These are phyloP conservation scores for Stachybotrys chlorohalonatus DNA, from an alignment of 2,329 filamentous ascomycete species.

Conservation along the genomic window DNA sequence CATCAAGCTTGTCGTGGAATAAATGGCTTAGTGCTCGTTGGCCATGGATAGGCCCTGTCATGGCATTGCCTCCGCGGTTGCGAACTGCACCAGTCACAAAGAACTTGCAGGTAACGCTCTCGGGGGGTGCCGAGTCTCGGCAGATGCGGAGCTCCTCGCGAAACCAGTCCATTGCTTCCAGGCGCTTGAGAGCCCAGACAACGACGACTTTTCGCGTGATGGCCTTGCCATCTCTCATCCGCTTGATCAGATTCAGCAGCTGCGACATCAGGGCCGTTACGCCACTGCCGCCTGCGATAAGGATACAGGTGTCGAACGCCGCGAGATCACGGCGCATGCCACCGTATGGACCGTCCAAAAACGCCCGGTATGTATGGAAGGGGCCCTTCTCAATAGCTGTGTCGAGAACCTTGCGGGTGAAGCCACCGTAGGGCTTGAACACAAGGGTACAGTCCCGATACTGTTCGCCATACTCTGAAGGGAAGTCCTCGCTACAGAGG, in stretches of 20 bases:
- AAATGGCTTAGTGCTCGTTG: slow-evolving; percentile 59
- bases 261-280: slow-evolving; percentile 92
- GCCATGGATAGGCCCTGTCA: slow-evolving; percentile 34
- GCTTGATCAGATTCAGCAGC: slow-evolving; percentile 86
- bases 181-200: slow-evolving; percentile 85
- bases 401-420: slow-evolving; percentile 77
- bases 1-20: slow-evolving; percentile 80
- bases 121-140: slow-evolving; percentile 77
- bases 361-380: slow-evolving; percentile 85
- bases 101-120: slow-evolving; percentile 88
- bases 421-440: slow-evolving; percentile 85
- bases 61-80: slow-evolving; percentile 22
- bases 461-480: slow-evolving; percentile 79
- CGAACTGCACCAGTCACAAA: slow-evolving; percentile 69
- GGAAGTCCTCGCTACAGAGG: slow-evolving; percentile 85
- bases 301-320: slow-evolving; percentile 85
- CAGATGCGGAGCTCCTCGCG: slow-evolving; percentile 89
- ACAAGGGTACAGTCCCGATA: slow-evolving; percentile 86
- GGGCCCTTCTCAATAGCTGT: slow-evolving; percentile 78
- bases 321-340: slow-evolving; percentile 86
- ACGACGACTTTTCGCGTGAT: slow-evolving; percentile 86
- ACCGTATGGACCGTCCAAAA: slow-evolving; percentile 89
- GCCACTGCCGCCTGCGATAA: slow-evolving; percentile 89
- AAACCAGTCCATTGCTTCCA: slow-evolving; percentile 97
- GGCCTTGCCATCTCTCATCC: slow-evolving; percentile 90